A percentile compares a stretch with the other conserved stretches of the same genome.
These are phyloP conservation scores for Coffea humblotiana DNA, from an alignment of 305 asterid species.

Conservation along the genomic window DNA sequence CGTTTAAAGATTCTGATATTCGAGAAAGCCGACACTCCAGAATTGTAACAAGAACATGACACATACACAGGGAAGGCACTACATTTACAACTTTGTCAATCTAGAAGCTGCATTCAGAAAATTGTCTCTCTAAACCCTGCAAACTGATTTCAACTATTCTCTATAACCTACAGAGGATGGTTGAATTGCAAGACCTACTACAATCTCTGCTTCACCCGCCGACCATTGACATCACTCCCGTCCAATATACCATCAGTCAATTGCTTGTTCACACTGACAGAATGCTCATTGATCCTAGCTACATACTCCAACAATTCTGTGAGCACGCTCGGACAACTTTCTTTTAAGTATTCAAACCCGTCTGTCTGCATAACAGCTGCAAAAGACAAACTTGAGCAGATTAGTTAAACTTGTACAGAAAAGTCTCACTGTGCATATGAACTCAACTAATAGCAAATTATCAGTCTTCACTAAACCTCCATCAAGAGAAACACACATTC, in stretches of 20 bases:
- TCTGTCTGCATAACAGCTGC: constrained; percentile 55
- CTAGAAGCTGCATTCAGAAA: constrained; percentile 21
- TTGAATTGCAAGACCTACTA: constrained; percentile 22
- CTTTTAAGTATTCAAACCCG: constrained; percentile 45
- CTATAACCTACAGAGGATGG: constrained; percentile 12
- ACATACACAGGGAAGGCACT: constrained; percentile 5
- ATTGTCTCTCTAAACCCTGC: constrained; percentile 6
- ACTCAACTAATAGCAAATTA: neutral
- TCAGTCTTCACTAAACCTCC: neutral
- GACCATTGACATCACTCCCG: constrained; percentile 69
- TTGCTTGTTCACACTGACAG: constrained; percentile 46
- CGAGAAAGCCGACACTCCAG: neutral
- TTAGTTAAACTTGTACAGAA: neutral
- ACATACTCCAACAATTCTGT: constrained; percentile 43
- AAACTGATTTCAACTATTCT: constrained; percentile 15
- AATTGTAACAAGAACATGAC: neutral
- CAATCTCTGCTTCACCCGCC: constrained; percentile 88
- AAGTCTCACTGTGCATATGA: too few relatives aligned
- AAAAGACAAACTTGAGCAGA: neutral
- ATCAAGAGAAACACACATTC: neutral
- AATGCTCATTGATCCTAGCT: constrained; percentile 60
- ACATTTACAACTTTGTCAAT: constrained; percentile 44
- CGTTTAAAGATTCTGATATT: neutral
- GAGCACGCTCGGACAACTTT: constrained; percentile 41
- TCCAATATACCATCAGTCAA: constrained; percentile 57